A percentile compares a stretch with the other conserved stretches of the same genome.
Conservation (phyloP, 768 basidiomycete species). For the Lentinula sp. region DNA sequence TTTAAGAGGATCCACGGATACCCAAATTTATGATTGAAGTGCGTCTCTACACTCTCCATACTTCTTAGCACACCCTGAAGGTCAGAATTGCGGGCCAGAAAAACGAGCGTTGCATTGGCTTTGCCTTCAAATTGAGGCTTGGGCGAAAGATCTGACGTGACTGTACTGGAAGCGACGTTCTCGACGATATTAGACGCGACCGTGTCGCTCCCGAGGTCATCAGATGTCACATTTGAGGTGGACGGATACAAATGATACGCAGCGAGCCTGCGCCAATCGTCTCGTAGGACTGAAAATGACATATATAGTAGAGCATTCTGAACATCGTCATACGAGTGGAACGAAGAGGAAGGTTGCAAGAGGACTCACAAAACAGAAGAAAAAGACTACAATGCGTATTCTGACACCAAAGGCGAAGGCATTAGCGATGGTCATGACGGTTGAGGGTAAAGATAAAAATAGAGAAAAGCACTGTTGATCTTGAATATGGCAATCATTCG, state of each 20-base stretch:
- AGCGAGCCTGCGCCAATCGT: not conserved
- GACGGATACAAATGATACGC: not conserved
- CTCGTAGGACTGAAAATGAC: not conserved
- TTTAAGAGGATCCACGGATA: slow-evolving; percentile 67
- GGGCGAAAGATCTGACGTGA: not conserved
- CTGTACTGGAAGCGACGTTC: not conserved
- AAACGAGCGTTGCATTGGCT: slow-evolving; percentile 57
- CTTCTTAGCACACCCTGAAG: slow-evolving; percentile 36
- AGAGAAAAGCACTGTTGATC: not conserved
- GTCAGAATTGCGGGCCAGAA: slow-evolving; percentile 47
- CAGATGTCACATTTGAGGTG: not conserved
- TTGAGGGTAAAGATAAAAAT: not conserved
- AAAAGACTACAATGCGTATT: not conserved
- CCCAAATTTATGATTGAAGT: slow-evolving; percentile 50
- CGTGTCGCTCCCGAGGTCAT: not conserved
- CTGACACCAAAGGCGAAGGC: not conserved
- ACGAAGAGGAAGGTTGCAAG: not conserved
- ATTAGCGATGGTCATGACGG: not conserved
- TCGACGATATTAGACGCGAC: not conserved
- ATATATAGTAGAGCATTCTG: not conserved
- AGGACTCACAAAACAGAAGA: not conserved
- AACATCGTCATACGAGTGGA: not conserved
- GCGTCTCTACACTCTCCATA: slow-evolving; percentile 49
- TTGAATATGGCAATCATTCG: not conserved
- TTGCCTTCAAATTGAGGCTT: slow-evolving; percentile 8